phyloP scores from a whole-genome alignment of 2,329 filamentous ascomycete species.

The Cladosporium colombiae region DNA sequence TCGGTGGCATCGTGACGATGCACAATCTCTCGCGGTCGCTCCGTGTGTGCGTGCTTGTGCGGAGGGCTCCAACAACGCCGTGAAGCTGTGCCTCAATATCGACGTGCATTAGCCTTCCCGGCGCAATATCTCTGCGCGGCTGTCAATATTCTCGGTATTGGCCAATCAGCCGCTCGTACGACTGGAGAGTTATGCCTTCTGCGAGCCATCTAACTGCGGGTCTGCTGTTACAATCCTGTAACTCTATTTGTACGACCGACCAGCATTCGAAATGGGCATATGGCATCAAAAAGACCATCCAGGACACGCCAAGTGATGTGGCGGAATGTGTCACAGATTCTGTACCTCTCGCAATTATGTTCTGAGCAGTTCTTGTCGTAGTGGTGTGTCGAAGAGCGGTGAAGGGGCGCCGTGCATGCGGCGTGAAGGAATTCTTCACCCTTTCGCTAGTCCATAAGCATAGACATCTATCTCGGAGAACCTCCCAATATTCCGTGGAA shows the following conservation, averaged over 20 bases:
- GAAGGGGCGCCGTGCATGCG: background rate
- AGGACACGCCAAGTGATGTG: background rate
- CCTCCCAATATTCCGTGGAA: background rate
- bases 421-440: background rate
- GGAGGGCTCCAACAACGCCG: background rate
- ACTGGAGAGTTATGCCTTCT: background rate
- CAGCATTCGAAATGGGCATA: background rate
- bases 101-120: background rate
- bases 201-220: background rate
- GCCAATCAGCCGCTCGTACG: background rate
- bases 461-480: background rate
- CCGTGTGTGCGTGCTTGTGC: background rate
- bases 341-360: background rate
- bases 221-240: background rate
- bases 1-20: background rate
- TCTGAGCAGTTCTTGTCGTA: background rate
- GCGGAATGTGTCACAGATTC: background rate
- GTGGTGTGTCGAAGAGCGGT: too few species aligned
- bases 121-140: background rate
- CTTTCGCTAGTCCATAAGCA: background rate
- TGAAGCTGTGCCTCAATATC: constrained; percentile 9
- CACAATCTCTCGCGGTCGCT: background rate
- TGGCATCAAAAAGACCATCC: background rate
- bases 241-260: background rate
- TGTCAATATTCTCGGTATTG: background rate